Base-by-base conservation (phyloP, 257 asterid species). In the Thymus mandschuricus region DNA sequence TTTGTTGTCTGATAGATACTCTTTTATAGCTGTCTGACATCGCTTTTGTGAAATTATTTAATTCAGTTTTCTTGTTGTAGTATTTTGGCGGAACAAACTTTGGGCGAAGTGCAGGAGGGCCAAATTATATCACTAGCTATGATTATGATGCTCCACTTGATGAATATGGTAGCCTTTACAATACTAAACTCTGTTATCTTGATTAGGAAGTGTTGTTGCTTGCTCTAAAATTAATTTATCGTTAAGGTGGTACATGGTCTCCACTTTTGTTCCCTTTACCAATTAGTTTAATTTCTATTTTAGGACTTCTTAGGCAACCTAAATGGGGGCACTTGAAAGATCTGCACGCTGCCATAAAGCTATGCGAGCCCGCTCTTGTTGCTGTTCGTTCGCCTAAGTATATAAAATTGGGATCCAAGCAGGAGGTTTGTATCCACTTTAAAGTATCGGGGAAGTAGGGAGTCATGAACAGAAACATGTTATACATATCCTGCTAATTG, bases 51-150 rank as follows among this genome's bases (percentile, higher is more conserved):
- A 50, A 68, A 56, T 62, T 71, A 76, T 69, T 63, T 70, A 66
- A 54, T 70, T 28, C n/a, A 75, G 61, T 61, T 69, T 57, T 81
- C 75, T 82, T 74, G 66, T 83, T 79, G 80, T 88, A 90, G 98
- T 93, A 87, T 80, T 91, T 88, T 87, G 98, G 98, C 49, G 98
- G 98, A 75, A 93, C 98, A 76, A 93, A 93, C 81, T 93, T 93
- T 60, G 98, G 87, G 62, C 90, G 98, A 70, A 87, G 96, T 77
- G 73, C 98, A 56, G 98, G 98, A 65, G 98, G 98, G 46, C 98
- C 98, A 74, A 86, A 82, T 74, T 81, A 80, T 78, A 87, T 93
- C 68, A 93, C 98, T 59, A 92, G 98, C 85, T 92, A 92, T 69
- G 98, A 92, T 74, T 92, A 92, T 72, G 98, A 93, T 81, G 98